Evolutionary conservation across 331 rosid genomes (phyloP), one percentile per base, ranked within the genome.

Genomic region (Cucumis variabilis): DNA sequence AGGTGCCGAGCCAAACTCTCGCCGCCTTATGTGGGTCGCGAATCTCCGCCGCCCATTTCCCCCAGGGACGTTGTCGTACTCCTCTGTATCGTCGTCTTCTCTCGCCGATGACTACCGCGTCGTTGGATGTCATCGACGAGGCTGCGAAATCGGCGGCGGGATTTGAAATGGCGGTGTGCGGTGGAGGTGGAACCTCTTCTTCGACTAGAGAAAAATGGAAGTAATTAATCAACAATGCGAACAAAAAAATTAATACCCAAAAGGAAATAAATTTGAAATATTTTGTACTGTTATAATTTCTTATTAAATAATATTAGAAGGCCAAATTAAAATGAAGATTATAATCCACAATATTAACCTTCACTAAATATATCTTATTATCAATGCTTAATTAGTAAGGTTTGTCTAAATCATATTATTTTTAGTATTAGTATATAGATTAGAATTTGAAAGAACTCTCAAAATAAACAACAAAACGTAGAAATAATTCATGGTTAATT

Each of bases 11-110:
- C 99, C 99, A 97, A 12, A 97, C 99, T 63, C 99, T 90, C 1
- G 99, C 98, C 7, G 99, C 99, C 90, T 94, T 97, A 86, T 95
- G 98, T 1, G 99, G 99, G 55, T 97, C 99, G 0, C 99, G 95
- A 73, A 97, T 97, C 86, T 97, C 99, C 14, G 99, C 99, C 27
- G 99, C 99, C 99, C 99, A 97, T 86, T 97, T 97, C 0, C 99
- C 99, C 99, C 99, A 97, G 1, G 99, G 99, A 44, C 99, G 90
- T 92, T 95, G 98, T 85, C 99, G 91, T 71, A 97, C 99, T 84
- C 99, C 99, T 88, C 99, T 91, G 90, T 94, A 97, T 88, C 94
- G 91, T 77, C 98, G 92, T 71, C 93, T 91, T 84, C 91, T 93
- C 86, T 97, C 99, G 0, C 94, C 95, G 4, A 13, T 1, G 1